These are phyloP conservation scores for Claviceps humidiphila DNA, from an alignment of 2,329 filamentous ascomycete genomes.

Conservation along the genomic window DNA sequence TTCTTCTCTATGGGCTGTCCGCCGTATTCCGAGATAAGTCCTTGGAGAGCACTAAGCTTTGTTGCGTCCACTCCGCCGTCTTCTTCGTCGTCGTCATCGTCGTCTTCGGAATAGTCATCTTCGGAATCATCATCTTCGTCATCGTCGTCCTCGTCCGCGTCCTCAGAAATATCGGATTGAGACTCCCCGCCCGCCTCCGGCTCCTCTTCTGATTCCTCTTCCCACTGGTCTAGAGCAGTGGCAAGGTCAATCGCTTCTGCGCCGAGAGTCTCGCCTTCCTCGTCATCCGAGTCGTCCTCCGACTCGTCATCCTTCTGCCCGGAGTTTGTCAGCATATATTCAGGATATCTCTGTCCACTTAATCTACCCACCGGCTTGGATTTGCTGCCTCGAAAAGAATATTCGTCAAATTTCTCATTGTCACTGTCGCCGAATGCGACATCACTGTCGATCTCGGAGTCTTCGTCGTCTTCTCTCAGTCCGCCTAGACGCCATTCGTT, in stretches of 20 bases:
- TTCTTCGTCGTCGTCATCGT: slow-evolving; percentile 32
- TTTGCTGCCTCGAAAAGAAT: slow-evolving; percentile 39
- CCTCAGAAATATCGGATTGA: slow-evolving; percentile 27
- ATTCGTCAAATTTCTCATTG: slow-evolving; percentile 71
- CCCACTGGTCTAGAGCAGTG: slow-evolving; percentile 41
- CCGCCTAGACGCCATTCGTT: slow-evolving; percentile 71
- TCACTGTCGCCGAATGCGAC: slow-evolving; percentile 85
- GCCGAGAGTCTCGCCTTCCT: slow-evolving; percentile 45
- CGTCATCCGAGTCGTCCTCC: slow-evolving; percentile 46
- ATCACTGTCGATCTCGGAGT: slow-evolving; percentile 52
- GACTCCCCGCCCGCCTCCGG: slow-evolving; percentile 31
- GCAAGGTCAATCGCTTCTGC: slow-evolving; percentile 48
- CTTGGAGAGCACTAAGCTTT: slow-evolving; percentile 52
- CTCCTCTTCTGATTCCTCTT: slow-evolving; percentile 35
- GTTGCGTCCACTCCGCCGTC: slow-evolving; percentile 34
- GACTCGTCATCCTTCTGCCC: slow-evolving; percentile 8
- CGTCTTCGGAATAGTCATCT: slow-evolving; percentile 34
- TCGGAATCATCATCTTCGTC: slow-evolving; percentile 12
- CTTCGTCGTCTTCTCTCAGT: slow-evolving; percentile 41
- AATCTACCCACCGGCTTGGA: slow-evolving; percentile 16
- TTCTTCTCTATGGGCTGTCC: slow-evolving; percentile 46
- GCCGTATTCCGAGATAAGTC: slow-evolving; percentile 55
- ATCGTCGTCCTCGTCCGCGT: slow-evolving; percentile 31
- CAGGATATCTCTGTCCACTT: not conserved
- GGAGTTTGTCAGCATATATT: not conserved